phyloP scores from a whole-genome alignment of 176 grass and related monocot genomes.

The Oryza officinalis region DNA sequence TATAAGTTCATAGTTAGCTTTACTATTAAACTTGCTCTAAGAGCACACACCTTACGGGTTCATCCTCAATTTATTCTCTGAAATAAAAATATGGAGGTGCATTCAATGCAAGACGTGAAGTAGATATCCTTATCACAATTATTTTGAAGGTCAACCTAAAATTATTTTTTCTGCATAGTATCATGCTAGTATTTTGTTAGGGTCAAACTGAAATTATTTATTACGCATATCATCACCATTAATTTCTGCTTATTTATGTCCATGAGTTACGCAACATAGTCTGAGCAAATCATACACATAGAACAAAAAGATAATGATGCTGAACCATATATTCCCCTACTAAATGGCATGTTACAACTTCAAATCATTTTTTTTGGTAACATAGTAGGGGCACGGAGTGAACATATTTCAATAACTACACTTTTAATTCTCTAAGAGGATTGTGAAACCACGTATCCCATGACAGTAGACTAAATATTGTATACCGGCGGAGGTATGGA shows the following conservation, averaged over 20 bases:
- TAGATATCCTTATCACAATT: neutral
- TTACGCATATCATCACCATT: neutral
- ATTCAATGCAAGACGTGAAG: neutral
- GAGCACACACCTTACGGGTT: neutral
- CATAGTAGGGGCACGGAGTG: neutral
- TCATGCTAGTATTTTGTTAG: neutral
- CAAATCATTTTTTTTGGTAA: neutral
- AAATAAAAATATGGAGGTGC: conserved; percentile 21
- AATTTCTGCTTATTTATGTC: neutral
- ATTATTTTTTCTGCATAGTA: neutral
- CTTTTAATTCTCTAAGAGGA: neutral
- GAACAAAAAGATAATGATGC: neutral
- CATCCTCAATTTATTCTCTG: neutral
- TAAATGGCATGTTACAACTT: neutral
- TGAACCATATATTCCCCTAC: neutral
- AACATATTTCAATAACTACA: neutral
- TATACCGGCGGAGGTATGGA: neutral
- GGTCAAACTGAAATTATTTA: neutral
- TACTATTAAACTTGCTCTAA: too few relatives aligned
- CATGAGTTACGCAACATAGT: neutral
- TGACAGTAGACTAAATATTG: neutral
- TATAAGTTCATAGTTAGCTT: too few relatives aligned
- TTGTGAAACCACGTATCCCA: neutral
- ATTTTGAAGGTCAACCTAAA: neutral
- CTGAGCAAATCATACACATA: neutral